Evolutionary conservation across 106 monocot species (phyloP).

Genomic region (Acorus calamus): DNA sequence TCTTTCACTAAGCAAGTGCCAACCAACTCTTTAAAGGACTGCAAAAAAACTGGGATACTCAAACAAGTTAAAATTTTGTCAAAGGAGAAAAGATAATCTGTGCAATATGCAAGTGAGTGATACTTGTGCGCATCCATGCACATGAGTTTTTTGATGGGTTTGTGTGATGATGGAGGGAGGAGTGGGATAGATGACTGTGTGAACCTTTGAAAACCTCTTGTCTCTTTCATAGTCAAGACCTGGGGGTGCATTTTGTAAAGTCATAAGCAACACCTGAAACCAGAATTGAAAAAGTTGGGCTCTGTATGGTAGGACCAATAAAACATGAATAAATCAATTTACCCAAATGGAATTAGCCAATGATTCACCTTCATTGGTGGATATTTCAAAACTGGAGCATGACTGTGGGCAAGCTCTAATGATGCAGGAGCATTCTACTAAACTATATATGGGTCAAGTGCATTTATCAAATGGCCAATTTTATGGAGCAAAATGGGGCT

Average conservation of each 20-base stretch:
- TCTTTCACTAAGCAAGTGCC: conserved; percentile 90
- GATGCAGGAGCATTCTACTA: no score
- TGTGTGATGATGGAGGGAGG: no score
- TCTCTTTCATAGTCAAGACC: conserved; percentile 90
- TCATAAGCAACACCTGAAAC: conserved; percentile 85
- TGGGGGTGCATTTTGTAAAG: conserved; percentile 93
- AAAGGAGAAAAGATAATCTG: no score
- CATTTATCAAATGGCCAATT: no score
- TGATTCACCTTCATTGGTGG: conserved; percentile 86
- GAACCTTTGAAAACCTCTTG: conserved; percentile 76
- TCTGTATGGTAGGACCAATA: no score
- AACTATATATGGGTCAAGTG: no score
- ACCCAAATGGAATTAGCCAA: neutral
- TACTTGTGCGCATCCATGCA: no score
- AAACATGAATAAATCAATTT: neutral
- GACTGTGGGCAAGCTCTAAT: conserved; percentile 94
- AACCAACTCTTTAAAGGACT: conserved; percentile 87
- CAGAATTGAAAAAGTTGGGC: neutral
- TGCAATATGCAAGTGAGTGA: no score
- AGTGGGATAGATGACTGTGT: conserved; percentile 1
- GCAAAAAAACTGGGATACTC: no score
- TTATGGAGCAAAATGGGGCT: no score
- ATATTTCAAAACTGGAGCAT: conserved; percentile 92
- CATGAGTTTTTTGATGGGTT: no score
- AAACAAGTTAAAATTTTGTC: no score